phyloP scores from a whole-genome alignment of 805 yeast genomes.

The Candida germanica region DNA sequence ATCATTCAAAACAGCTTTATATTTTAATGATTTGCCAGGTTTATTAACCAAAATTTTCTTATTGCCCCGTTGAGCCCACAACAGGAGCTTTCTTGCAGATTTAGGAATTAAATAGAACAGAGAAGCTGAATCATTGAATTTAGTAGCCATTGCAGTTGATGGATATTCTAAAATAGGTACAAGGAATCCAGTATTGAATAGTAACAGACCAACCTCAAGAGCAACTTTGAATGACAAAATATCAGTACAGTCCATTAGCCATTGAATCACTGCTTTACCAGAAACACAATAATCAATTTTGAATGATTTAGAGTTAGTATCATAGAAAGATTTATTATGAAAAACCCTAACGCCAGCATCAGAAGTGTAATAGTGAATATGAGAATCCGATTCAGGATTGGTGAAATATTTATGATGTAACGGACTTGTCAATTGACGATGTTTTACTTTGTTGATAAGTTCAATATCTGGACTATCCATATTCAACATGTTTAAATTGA shows the following conservation, averaged over 20 bases:
- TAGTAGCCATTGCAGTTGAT: background rate
- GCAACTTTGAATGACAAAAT: slow-evolving; percentile 54
- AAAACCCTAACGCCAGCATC: slow-evolving; percentile 62
- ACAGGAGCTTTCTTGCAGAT: slow-evolving; percentile 4
- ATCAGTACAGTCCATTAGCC: slow-evolving; percentile 90
- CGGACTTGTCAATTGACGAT: slow-evolving; percentile 43
- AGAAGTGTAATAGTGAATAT: slow-evolving; percentile 73
- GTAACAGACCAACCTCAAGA: slow-evolving; percentile 46
- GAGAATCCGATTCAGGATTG: slow-evolving; percentile 85
- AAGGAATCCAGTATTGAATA: slow-evolving; percentile 23
- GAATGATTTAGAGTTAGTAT: slow-evolving; percentile 9
- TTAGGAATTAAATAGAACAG: slow-evolving; percentile 7
- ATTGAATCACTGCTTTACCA: slow-evolving; percentile 79
- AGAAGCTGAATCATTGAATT: slow-evolving; percentile 2
- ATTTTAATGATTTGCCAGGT: background rate
- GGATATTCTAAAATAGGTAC: slow-evolving; percentile 4
- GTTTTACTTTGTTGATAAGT: background rate
- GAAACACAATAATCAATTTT: slow-evolving; percentile 51
- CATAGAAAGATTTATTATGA: slow-evolving; percentile 32
- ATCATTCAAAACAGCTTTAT: slow-evolving; percentile 50
- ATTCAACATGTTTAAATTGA: slow-evolving; percentile 5
- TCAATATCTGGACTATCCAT: background rate
- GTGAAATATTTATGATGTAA: slow-evolving; percentile 75
- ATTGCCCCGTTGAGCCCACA: slow-evolving; percentile 3
- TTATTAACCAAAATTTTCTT: background rate